phyloP scores from a whole-genome alignment of 164 flowering plant species.

The Kingdonia uniflora region DNA sequence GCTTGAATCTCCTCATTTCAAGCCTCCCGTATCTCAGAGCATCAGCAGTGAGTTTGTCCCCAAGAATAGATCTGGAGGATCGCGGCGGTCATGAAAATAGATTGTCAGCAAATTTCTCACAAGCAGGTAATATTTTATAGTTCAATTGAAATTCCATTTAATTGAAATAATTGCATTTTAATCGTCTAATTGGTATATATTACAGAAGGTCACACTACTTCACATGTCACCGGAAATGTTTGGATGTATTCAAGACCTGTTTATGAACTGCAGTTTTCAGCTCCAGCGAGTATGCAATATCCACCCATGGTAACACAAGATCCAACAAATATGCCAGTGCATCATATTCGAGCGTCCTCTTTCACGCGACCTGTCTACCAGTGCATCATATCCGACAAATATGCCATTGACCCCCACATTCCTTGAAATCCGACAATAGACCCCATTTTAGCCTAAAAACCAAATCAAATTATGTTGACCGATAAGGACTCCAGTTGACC shows the following conservation, averaged over 20 bases:
- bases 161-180: neutral
- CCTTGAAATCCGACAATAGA: too few species aligned
- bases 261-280: constrained; percentile 26
- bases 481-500: too few species aligned
- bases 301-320: constrained; percentile 30
- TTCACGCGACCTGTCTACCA: constrained; percentile 43
- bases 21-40: too few species aligned
- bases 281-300: constrained; percentile 28
- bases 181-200: neutral
- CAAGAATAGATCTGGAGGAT: constrained; percentile 36
- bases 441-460: too few species aligned
- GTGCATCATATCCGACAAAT: too few species aligned
- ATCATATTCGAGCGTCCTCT: constrained; percentile 35
- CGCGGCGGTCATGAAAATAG: constrained; percentile 26
- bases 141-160: neutral
- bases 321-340: constrained; percentile 36
- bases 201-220: constrained; percentile 24
- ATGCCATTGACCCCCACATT: too few species aligned
- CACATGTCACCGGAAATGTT: constrained; percentile 29
- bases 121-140: constrained; percentile 27
- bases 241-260: constrained; percentile 50
- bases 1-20: too few species aligned
- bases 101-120: constrained; percentile 10
- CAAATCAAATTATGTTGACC: too few species aligned
- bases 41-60: too few species aligned